Evolutionary conservation across 352 stramenopile genomes (phyloP), one percentile per base, ranked within the genome.

Genomic region (Globisporangium canariense): DNA sequence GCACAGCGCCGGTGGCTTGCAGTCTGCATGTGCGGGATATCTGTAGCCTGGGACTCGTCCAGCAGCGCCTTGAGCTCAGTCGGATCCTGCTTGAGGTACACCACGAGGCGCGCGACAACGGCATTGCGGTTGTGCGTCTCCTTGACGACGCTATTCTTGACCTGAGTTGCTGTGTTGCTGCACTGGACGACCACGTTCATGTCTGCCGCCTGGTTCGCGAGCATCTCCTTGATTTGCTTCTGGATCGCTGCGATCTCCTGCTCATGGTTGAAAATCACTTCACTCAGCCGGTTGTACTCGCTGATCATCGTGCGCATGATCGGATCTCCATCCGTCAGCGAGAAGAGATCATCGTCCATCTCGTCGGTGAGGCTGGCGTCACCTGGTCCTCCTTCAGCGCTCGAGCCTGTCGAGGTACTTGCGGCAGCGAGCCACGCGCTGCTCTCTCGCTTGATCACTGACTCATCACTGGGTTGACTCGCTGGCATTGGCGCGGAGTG

Each of bases 271-370:
- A 73, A 77, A n/a, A 89, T 79, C 14, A 69, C 68, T 8, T 65
- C 62, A 53, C 70, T 90, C 25, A 83, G 46, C 0, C 66, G 65
- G 50, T 88, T 87, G 74, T 91, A 91, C 62, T 88, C 72, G 28
- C 60, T 58, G 20, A 89, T 74, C 77, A 88, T 83, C 14, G 66
- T 79, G 10, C 68, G 66, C 62, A 79, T 65, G 32, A 88, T 56
- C n/a, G 73, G 64, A 49, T 91, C 82, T 56, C 81, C 77, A n/a
- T 89, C 70, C 0, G 75, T 65, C 16, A 73, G 41, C 25, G 54
- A 55, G 14, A 30, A 18, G 22, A 45, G 9, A 10, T 64, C 50
- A 6, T 69, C 67, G 10, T 72, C 63, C 18, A 63, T 62, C 4
- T 65, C 65, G 10, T 62, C 38, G 16, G 30, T 32, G 14, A 46